Conservation (phyloP, 2,329 filamentous ascomycete species). For the Chrysoporthe puriensis region DNA sequence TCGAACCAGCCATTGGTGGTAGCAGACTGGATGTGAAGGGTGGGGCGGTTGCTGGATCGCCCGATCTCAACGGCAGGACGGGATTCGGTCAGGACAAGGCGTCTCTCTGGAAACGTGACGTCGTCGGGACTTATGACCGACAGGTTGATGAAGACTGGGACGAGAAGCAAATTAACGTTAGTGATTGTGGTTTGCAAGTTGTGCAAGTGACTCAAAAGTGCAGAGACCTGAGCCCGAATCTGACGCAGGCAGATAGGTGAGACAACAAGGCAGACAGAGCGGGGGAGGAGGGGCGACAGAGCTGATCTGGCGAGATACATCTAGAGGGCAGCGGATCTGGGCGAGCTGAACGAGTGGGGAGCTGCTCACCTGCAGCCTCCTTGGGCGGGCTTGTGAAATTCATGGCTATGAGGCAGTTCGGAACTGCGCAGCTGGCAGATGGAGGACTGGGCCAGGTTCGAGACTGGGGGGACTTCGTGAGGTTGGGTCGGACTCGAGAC, state of each 20-base stretch:
- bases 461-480: background rate
- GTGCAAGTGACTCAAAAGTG: background rate
- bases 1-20: constrained; percentile 68
- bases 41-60: constrained; percentile 48
- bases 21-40: constrained; percentile 37
- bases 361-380: constrained; percentile 11
- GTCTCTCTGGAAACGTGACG: constrained; percentile 27
- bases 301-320: background rate
- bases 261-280: background rate
- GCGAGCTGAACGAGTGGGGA: background rate
- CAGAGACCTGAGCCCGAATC: background rate
- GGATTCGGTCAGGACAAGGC: constrained; percentile 38
- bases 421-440: background rate
- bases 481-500: background rate
- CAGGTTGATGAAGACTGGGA: constrained; percentile 31
- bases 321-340: background rate
- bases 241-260: background rate
- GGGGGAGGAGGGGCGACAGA: background rate
- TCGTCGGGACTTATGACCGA: constrained; percentile 16
- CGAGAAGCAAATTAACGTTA: constrained; percentile 29
- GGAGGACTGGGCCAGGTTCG: background rate
- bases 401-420: background rate
- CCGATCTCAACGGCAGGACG: constrained; percentile 43
- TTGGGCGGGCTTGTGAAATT: background rate
- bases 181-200: background rate